These are phyloP conservation scores for Aspergillus coremiiformis DNA, from an alignment of 495 filamentous ascomycete species.

Conservation along the genomic window DNA sequence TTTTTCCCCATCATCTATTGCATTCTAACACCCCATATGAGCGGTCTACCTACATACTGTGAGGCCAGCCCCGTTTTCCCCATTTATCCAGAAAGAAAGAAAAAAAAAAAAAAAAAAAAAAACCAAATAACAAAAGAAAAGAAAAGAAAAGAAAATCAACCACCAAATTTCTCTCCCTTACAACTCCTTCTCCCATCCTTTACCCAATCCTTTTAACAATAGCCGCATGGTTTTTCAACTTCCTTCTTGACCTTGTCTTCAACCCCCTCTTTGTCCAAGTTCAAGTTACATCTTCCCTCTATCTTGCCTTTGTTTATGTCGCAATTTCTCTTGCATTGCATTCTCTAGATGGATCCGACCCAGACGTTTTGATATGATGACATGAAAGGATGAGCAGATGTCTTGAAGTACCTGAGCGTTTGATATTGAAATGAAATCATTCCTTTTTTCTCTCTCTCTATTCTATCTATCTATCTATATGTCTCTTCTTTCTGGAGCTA, in stretches of 20 bases:
- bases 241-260: not conserved
- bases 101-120: too few relatives aligned
- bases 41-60: not conserved
- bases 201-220: too few relatives aligned
- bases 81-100: not conserved
- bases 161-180: too few relatives aligned
- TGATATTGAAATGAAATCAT: constrained; percentile 5
- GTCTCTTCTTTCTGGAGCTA: not conserved
- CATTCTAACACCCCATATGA: constrained; percentile 3
- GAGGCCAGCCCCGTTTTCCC: not conserved
- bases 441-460: not conserved
- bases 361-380: constrained; percentile 5
- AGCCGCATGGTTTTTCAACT: too few relatives aligned
- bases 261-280: too few relatives aligned
- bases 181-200: too few relatives aligned
- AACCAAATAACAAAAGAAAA: too few relatives aligned
- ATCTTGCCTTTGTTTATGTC: not conserved
- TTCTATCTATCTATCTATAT: not conserved
- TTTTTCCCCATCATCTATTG: constrained; percentile 7
- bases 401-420: constrained; percentile 9
- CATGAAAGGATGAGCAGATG: constrained; percentile 10
- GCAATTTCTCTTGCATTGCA: not conserved
- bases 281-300: too few relatives aligned
- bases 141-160: too few relatives aligned
- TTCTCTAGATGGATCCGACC: not conserved